Evolutionary conservation across 257 asterid species (phyloP).

Genomic region (Solanum corneliomulleri): DNA sequence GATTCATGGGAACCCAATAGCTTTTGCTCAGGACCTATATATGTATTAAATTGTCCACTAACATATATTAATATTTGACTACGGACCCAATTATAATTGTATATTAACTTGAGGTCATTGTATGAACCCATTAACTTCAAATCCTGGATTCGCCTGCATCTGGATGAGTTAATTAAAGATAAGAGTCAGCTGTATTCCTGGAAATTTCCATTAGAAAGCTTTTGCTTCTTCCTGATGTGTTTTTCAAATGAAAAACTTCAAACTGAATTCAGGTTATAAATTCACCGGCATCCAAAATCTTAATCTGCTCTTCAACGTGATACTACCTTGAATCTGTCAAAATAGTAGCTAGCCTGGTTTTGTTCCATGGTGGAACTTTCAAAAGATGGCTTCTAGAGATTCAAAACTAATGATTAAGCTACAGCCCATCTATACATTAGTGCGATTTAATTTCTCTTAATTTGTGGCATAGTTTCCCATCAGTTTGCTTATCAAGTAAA

Average conservation of each 20-base stretch:
- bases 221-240: background rate
- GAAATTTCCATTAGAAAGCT: background rate
- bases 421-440: background rate
- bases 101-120: background rate
- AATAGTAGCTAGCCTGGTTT: background rate
- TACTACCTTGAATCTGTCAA: background rate
- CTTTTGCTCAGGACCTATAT: background rate
- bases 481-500: background rate
- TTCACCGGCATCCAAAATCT: background rate
- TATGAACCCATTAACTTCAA: background rate
- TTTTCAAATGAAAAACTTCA: background rate
- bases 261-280: background rate
- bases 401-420: background rate
- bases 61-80: background rate
- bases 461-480: background rate
- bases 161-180: background rate
- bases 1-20: background rate
- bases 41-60: background rate
- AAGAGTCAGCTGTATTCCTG: background rate
- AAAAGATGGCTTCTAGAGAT: background rate
- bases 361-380: background rate
- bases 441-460: background rate
- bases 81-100: background rate
- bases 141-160: background rate
- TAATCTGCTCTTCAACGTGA: background rate